phyloP scores from a whole-genome alignment of 2,329 filamentous ascomycete species.

The Salinomyces thailandicus region DNA sequence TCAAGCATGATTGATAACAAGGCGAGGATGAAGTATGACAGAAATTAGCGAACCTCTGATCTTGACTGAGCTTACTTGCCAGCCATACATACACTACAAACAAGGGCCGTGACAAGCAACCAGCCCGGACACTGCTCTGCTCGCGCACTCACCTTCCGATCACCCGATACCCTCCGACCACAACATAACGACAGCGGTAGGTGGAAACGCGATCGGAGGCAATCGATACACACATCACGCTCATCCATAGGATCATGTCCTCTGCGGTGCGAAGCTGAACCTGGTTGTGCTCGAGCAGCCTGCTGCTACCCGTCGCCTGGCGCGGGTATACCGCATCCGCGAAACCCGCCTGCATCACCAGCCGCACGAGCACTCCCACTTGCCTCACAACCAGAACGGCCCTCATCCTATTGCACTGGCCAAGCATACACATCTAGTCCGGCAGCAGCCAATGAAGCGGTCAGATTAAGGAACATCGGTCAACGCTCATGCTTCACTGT shows the following conservation, averaged over 20 bases:
- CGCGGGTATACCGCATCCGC: not conserved
- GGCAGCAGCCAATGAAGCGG: too few species aligned
- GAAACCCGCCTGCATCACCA: not conserved
- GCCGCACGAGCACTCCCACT: too few species aligned
- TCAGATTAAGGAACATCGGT: not conserved
- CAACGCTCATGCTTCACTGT: not conserved
- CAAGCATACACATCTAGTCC: not conserved
- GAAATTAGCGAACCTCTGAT: too few species aligned
- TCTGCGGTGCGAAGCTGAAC: slow-evolving; percentile 3
- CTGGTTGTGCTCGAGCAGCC: slow-evolving; percentile 5
- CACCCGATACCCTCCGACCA: not conserved
- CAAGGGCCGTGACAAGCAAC: too few species aligned
- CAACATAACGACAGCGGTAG: slow-evolving; percentile 6
- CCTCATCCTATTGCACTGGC: not conserved
- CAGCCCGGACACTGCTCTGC: too few species aligned
- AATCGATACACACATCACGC: slow-evolving; percentile 1
- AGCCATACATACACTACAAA: too few species aligned
- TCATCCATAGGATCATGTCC: slow-evolving; percentile 4
- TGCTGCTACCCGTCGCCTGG: not conserved
- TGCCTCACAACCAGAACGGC: not conserved
- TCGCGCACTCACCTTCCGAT: too few species aligned
- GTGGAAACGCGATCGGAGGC: slow-evolving; percentile 1
- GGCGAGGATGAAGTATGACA: too few species aligned
- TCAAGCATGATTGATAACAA: too few species aligned
- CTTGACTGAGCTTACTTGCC: too few species aligned